phyloP scores from a whole-genome alignment of 768 basidiomycete species.

The Auricularia heimuer region DNA sequence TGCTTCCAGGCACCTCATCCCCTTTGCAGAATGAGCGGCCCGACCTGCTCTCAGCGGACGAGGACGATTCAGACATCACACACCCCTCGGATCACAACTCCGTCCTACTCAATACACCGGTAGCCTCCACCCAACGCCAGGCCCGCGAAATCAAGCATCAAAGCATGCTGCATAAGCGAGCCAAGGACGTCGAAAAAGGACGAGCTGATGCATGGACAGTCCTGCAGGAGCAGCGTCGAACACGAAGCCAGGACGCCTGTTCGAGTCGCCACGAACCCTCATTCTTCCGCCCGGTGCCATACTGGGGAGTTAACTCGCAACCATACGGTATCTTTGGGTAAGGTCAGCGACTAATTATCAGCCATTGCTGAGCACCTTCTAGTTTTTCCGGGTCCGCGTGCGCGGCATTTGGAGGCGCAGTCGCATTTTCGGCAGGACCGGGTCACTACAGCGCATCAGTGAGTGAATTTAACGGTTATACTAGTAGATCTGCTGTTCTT shows the following conservation, averaged over 20 bases:
- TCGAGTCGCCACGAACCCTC: not conserved
- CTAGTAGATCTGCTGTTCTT: too few species aligned
- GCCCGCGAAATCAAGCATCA: not conserved
- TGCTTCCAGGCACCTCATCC: not conserved
- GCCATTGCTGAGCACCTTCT: too few species aligned
- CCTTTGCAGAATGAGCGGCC: constrained; percentile 1
- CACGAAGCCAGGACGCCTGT: not conserved
- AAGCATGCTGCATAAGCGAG: not conserved
- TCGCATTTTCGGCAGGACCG: too few species aligned
- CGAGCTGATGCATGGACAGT: not conserved
- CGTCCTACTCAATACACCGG: not conserved
- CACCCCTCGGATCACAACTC: constrained; percentile 7
- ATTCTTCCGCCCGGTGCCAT: not conserved
- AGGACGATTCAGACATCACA: not conserved
- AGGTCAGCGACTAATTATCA: too few species aligned
- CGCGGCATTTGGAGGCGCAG: too few species aligned
- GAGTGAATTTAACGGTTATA: too few species aligned
- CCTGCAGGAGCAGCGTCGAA: not conserved
- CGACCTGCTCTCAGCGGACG: constrained; percentile 2
- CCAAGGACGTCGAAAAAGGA: not conserved
- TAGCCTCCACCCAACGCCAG: not conserved
- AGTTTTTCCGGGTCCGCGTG: too few species aligned
- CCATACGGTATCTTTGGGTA: not conserved
- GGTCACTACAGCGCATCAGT: too few species aligned
- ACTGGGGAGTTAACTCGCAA: not conserved